Evolutionary conservation across 352 stramenopile genomes (phyloP).

Genomic region (Aphanomyces cochlioides): DNA sequence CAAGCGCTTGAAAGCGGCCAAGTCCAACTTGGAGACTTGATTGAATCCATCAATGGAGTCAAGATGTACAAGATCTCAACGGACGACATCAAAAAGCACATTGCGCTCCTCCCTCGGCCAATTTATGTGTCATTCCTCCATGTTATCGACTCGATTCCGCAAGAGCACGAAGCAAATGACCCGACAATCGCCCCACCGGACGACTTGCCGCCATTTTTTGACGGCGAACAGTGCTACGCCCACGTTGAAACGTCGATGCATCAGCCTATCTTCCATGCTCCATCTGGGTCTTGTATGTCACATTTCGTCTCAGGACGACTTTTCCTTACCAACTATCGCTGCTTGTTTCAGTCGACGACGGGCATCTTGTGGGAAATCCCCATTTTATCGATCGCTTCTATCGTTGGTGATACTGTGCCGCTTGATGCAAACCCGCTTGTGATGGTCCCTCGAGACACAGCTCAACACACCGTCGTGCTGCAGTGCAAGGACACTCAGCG

Average conservation of each 20-base stretch:
- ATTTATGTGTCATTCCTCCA: slow-evolving; percentile 71
- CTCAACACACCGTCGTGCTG: slow-evolving; percentile 65
- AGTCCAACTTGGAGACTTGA: slow-evolving; percentile 56
- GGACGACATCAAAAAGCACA: slow-evolving; percentile 73
- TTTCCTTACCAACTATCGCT: slow-evolving; percentile 82
- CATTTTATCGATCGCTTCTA: slow-evolving; percentile 65
- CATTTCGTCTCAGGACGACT: slow-evolving; percentile 74
- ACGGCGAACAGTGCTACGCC: slow-evolving; percentile 73
- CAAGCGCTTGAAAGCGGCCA: slow-evolving; percentile 62
- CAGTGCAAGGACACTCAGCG: slow-evolving; percentile 77
- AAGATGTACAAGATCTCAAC: slow-evolving; percentile 63
- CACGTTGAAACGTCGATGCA: slow-evolving; percentile 71
- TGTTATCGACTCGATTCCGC: slow-evolving; percentile 30
- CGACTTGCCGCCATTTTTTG: slow-evolving; percentile 44
- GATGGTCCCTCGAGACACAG: slow-evolving; percentile 36
- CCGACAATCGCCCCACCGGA: background rate
- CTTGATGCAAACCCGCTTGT: slow-evolving; percentile 31
- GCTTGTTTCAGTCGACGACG: slow-evolving; percentile 55
- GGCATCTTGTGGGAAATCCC: slow-evolving; percentile 68
- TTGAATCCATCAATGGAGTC: slow-evolving; percentile 81
- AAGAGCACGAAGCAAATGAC: background rate
- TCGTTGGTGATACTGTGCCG: slow-evolving; percentile 41
- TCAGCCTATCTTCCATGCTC: slow-evolving; percentile 34
- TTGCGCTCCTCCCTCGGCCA: slow-evolving; percentile 61
- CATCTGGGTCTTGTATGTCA: slow-evolving; percentile 49